phyloP scores from a whole-genome alignment of 2,329 filamentous ascomycete genomes.

The Xylariaceae sp. region DNA sequence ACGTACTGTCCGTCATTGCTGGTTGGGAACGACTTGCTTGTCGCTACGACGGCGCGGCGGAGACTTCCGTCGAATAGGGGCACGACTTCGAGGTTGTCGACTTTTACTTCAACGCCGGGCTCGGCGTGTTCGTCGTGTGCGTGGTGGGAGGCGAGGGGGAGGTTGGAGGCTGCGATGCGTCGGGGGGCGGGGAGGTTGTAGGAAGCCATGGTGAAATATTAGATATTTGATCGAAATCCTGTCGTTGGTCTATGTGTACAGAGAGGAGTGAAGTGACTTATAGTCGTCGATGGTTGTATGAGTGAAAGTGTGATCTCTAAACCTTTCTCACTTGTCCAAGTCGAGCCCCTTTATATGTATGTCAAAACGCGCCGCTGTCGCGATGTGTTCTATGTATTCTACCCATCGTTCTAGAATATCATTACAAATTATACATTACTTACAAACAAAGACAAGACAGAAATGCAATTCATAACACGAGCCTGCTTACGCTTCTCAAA shows the following conservation, averaged over 20 bases:
- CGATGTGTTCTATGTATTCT: too few relatives aligned
- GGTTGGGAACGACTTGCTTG: conserved; percentile 22
- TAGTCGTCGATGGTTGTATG: too few relatives aligned
- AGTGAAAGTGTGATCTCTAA: too few relatives aligned
- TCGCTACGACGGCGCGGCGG: conserved; percentile 22
- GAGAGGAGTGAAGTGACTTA: too few relatives aligned
- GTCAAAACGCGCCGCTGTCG: too few relatives aligned
- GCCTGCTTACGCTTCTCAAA: background rate
- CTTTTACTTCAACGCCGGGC: conserved; percentile 27
- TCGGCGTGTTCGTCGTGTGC: conserved; percentile 18
- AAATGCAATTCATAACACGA: background rate
- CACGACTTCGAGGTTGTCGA: conserved; percentile 21
- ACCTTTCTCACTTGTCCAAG: too few relatives aligned
- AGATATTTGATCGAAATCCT: too few relatives aligned
- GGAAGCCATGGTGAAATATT: conserved; percentile 1
- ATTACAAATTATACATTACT: too few relatives aligned
- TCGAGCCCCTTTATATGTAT: too few relatives aligned
- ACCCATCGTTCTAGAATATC: too few relatives aligned
- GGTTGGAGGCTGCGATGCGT: conserved; percentile 26
- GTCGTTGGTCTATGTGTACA: too few relatives aligned
- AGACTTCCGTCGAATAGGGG: conserved; percentile 20
- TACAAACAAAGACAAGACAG: too few relatives aligned
- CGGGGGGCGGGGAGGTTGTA: conserved; percentile 17
- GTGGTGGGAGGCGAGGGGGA: conserved; percentile 17
- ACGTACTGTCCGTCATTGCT: conserved; percentile 27